phyloP scores from a whole-genome alignment of 768 basidiomycete genomes.

The Macrolepiota fuliginosa region DNA sequence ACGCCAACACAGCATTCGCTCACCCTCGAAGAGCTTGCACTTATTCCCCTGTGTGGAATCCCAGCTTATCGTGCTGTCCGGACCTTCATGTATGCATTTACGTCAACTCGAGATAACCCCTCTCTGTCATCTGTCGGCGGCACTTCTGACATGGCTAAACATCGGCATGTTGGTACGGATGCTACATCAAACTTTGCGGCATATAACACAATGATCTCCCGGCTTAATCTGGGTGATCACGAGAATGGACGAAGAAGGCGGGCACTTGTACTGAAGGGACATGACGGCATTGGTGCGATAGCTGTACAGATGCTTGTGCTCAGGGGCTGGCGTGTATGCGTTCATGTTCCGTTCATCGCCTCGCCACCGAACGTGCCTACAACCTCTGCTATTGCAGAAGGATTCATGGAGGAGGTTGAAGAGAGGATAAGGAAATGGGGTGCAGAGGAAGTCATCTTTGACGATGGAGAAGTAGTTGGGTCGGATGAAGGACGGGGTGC shows the following conservation, averaged over 20 bases:
- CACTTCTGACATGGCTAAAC: slow-evolving; percentile 4
- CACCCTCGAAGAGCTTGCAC: slow-evolving; percentile 71
- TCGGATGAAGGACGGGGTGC: slow-evolving; percentile 42
- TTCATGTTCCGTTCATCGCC: slow-evolving; percentile 49
- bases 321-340: slow-evolving; percentile 72
- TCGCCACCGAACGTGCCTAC: slow-evolving; percentile 21
- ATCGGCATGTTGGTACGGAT: slow-evolving; percentile 1
- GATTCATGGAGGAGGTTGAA: slow-evolving; percentile 45
- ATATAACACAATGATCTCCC: slow-evolving; percentile 9
- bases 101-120: slow-evolving; percentile 20
- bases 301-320: slow-evolving; percentile 73
- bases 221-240: slow-evolving; percentile 17
- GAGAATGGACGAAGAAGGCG: slow-evolving; percentile 27
- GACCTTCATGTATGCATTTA: slow-evolving; percentile 54
- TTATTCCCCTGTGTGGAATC: slow-evolving; percentile 76
- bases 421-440: slow-evolving; percentile 65
- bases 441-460: slow-evolving; percentile 76
- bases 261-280: slow-evolving; percentile 66
- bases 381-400: slow-evolving; percentile 23
- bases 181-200: slow-evolving; percentile 7
- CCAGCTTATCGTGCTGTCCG: slow-evolving; percentile 82
- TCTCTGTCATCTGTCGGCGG: slow-evolving; percentile 2
- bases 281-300: slow-evolving; percentile 74
- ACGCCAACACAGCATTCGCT: slow-evolving; percentile 20
- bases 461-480: slow-evolving; percentile 40